These are phyloP conservation scores for Coniochaeta pulveracea DNA, from an alignment of 2,329 filamentous ascomycete species.

Conservation along the genomic window DNA sequence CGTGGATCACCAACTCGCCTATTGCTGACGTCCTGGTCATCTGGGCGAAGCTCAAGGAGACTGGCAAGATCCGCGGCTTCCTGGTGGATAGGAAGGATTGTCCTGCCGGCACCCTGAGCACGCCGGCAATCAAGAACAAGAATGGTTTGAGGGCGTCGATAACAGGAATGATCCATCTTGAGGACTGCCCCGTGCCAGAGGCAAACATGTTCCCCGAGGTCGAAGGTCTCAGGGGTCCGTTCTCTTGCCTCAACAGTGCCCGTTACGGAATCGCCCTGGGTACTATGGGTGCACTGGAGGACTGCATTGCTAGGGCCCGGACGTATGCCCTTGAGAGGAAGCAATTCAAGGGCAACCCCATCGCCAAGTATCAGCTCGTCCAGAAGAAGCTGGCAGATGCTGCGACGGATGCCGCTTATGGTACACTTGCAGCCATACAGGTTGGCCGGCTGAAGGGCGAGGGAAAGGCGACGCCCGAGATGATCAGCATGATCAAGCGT, in stretches of 20 bases:
- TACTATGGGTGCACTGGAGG: constrained; percentile 86
- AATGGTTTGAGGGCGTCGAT: constrained; percentile 86
- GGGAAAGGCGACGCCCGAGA: constrained; percentile 79
- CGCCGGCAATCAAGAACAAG: constrained; percentile 88
- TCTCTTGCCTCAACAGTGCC: constrained; percentile 88
- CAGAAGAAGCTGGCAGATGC: constrained; percentile 98
- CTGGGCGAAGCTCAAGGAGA: constrained; percentile 87
- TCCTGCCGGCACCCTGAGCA: constrained; percentile 80
- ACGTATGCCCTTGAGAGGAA: constrained; percentile 85
- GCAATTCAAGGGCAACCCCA: constrained; percentile 91
- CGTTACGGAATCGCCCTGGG: constrained; percentile 91
- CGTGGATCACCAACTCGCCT: constrained; percentile 86
- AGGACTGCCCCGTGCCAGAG: constrained; percentile 76
- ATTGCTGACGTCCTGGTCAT: constrained; percentile 72
- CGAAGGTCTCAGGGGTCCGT: constrained; percentile 79
- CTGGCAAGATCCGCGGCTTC: constrained; percentile 90
- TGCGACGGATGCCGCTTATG: constrained; percentile 79
- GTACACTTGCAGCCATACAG: constrained; percentile 80
- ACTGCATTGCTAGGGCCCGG: constrained; percentile 71
- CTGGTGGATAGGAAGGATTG: constrained; percentile 77
- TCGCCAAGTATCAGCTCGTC: constrained; percentile 92
- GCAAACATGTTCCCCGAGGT: constrained; percentile 91
- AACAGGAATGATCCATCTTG: constrained; percentile 96
- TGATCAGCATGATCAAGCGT: constrained; percentile 94
- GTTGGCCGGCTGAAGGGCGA: constrained; percentile 89